Evolutionary conservation across 1,284 basidiomycete genomes (phyloP), one percentile per base, ranked within the genome.

Genomic region (Amylostereum chailletii): DNA sequence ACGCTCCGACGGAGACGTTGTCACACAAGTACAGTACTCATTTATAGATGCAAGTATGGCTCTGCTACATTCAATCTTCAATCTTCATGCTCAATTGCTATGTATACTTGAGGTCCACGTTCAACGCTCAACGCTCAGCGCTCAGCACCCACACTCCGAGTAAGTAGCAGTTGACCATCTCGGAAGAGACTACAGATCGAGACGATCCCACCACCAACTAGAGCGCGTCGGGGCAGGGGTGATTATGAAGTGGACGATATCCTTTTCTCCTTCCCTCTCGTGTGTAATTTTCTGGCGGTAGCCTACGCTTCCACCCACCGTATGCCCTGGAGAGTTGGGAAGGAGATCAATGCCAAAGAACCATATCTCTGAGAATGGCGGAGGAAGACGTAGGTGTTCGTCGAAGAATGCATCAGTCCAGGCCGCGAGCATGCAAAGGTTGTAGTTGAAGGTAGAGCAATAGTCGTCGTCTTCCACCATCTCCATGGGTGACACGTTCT

Each of bases 321-420:
- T 38, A 27, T 42, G 29, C 34, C 37, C 32, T 3, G 37, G 19
- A 19, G 19, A 19, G 19, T 19, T 19, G 19, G 19, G 19, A 19
- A 19, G 19, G 19, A 19, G 19, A 19, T 19, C 19, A 5, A 48
- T 44, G 7, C 51, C 55, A 6, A 51, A 34, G 42, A 56, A 53
- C 54, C 50, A 56, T 36, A 56, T 42, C 44, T 53, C 48, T 34
- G 26, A 26, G 31, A 56, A 52, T n/a, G 53, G 53, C 26, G 33
- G 34, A 5, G 7, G 38, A 42, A 48, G 47, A 33, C 54, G 48
- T 34, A 56, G 47, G 38, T 56, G 49, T 5, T 55, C 54, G 11
- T 46, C 48, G 32, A 56, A 51, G 40, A 56, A 55, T 44, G n/a
- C 49, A 19, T 56, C 55, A 10, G 54, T 43, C 54, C 54, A 56